Base-by-base conservation (phyloP, 306 rosid genomes). In the Quercus glauca region DNA sequence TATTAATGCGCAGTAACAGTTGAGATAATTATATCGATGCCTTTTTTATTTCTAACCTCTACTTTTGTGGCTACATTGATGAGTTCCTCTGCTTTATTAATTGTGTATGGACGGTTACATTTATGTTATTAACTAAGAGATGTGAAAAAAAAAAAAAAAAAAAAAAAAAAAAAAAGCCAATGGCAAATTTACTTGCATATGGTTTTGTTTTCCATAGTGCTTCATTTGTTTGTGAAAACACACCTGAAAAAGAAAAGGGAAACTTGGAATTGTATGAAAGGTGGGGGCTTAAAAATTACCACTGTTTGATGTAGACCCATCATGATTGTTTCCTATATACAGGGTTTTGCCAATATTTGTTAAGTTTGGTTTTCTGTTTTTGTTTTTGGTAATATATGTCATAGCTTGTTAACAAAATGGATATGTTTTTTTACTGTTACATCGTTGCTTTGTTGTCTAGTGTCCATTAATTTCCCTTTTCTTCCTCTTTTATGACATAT, bases 401-500 rank as follows among this genome's bases (percentile, higher is more conserved):
- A 11, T 17, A 55, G 41, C 75, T 21, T 8, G 3, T 5, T 33
- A n/a, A 52, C 23, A 26, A 17, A 26, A 58, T 21, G 10, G 4
- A 31, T 1, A 17, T 29, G 13, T 37, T 51, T 45, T 45, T 10
- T 45, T 45, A 49, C 17, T 49, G 14, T 49, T 25, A 29, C 43
- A 37, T 23, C 59, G 80, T 75, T 60, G 45, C 29, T 74, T 68
- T 65, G 63, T 1, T 63, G 68, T 55, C 25, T 43, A 49, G 53
- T 68, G 58, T 69, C 52, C 12, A 43, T 59, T 2, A 55, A 26
- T 29, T 28, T 67, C 59, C 1, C 51, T 26, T 70, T 31, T 19
- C 68, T 61, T 55, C 71, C 67, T 41, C 23, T 71, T 73, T 61
- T 64, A 28, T 37, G 59, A 23, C 58, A 53, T 74, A 70, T 71